Percentiles rank a stretch among this genome's conserved stretches.
These are phyloP conservation scores for Fusarium liriodendri DNA, from an alignment of 2,329 filamentous ascomycete species.

Conservation along the genomic window DNA sequence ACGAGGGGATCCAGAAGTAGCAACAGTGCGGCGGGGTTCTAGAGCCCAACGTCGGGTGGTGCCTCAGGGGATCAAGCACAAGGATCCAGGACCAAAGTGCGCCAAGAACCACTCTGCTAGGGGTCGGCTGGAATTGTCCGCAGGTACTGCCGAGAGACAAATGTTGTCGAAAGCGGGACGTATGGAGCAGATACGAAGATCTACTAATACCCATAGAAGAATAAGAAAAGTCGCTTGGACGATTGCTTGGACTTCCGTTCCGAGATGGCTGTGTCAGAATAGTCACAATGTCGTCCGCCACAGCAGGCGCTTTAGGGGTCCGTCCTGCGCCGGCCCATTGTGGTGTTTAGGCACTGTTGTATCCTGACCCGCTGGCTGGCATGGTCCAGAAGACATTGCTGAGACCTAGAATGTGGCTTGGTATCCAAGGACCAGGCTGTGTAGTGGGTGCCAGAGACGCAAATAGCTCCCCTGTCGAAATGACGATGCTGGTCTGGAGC, in stretches of 20 bases:
- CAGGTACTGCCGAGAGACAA: conserved; percentile 1
- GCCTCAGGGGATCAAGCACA: conserved; percentile 31
- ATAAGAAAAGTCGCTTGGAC: conserved; percentile 2
- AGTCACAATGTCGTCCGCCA: not conserved
- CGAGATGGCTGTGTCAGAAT: conserved; percentile 6
- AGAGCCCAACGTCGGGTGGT: conserved; percentile 21
- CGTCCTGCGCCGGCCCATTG: conserved; percentile 1
- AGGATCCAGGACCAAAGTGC: conserved; percentile 23
- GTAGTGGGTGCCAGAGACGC: conserved; percentile 20
- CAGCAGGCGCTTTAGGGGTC: not conserved
- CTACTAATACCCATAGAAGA: conserved; percentile 2
- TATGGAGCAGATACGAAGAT: conserved; percentile 13
- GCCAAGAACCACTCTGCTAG: conserved; percentile 16
- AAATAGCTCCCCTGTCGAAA: conserved; percentile 24
- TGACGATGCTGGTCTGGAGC: conserved; percentile 17
- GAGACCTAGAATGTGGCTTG: conserved; percentile 34
- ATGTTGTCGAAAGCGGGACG: conserved; percentile 4
- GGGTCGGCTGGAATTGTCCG: not conserved
- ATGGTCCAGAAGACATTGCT: not conserved
- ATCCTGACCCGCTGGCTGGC: conserved; percentile 12
- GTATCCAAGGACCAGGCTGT: conserved; percentile 21
- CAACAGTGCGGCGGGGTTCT: conserved; percentile 25
- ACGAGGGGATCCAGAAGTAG: conserved; percentile 26
- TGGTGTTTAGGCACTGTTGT: conserved; percentile 21
- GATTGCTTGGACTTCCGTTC: not conserved